Evolutionary conservation across 805 yeast species (phyloP).

Genomic region (Cyberlindnera xylosilytica): DNA sequence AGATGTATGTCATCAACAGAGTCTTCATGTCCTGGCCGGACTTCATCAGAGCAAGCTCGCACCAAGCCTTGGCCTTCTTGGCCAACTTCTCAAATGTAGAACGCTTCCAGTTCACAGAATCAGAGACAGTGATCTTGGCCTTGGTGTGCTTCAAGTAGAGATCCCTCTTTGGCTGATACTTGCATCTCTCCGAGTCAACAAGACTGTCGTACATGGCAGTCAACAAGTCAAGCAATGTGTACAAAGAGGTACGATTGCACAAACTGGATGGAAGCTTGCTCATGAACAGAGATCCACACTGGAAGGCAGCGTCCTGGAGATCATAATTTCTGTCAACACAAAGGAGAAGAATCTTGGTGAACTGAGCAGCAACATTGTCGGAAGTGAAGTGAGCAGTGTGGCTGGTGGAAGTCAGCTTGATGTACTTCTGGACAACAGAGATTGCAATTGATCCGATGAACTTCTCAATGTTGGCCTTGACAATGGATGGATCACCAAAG

Average conservation of each 20-base stretch:
- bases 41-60: slow-evolving; percentile 49
- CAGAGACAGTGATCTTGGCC: slow-evolving; percentile 54
- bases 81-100: slow-evolving; percentile 60
- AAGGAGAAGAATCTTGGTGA: slow-evolving; percentile 60
- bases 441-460: slow-evolving; percentile 64
- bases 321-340: slow-evolving; percentile 77
- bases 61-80: slow-evolving; percentile 65
- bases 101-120: slow-evolving; percentile 71
- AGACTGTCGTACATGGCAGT: slow-evolving; percentile 75
- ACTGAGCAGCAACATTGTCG: slow-evolving; percentile 59
- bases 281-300: slow-evolving; percentile 69
- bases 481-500: slow-evolving; percentile 81
- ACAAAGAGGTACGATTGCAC: slow-evolving; percentile 71
- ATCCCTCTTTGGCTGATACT: slow-evolving; percentile 77
- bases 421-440: slow-evolving; percentile 54
- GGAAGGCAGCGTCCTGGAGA: slow-evolving; percentile 76
- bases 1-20: slow-evolving; percentile 72
- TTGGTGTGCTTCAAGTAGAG: slow-evolving; percentile 46
- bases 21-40: slow-evolving; percentile 76
- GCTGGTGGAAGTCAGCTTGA: slow-evolving; percentile 43
- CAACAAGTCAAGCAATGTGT: slow-evolving; percentile 76
- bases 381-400: slow-evolving; percentile 56
- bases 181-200: slow-evolving; percentile 78
- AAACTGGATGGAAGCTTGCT: slow-evolving; percentile 69
- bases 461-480: slow-evolving; percentile 64